phyloP scores from a whole-genome alignment of 805 yeast genomes.

The Martiniozyma abietophila region DNA sequence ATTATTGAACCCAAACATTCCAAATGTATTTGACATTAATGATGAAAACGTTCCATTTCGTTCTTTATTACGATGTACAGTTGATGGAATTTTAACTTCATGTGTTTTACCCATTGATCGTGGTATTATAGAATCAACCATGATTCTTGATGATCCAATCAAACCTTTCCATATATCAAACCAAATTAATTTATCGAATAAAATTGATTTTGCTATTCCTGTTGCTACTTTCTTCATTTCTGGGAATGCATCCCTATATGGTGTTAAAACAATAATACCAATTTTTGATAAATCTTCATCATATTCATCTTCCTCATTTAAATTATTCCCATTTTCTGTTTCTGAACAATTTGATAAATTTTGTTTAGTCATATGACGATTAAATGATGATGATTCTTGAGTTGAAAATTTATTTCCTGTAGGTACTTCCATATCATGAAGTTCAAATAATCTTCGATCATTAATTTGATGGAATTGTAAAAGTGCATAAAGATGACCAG shows the following conservation, averaged over 20 bases:
- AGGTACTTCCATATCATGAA: slow-evolving; percentile 17
- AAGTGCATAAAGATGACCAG: slow-evolving; percentile 80
- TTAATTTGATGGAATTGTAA: slow-evolving; percentile 48
- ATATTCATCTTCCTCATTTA: neutral
- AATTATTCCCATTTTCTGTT: too few species aligned
- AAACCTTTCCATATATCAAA: slow-evolving; percentile 12
- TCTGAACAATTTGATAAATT: too few species aligned
- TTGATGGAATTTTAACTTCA: too few species aligned
- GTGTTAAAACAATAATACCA: slow-evolving; percentile 42
- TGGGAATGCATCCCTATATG: slow-evolving; percentile 72
- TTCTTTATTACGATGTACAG: too few species aligned
- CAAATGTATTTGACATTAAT: too few species aligned
- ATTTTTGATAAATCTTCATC: slow-evolving; percentile 24
- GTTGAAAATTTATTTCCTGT: too few species aligned
- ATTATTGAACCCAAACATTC: too few species aligned
- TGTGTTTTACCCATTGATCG: too few species aligned
- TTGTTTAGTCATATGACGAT: too few species aligned
- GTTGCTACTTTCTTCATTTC: slow-evolving; percentile 57
- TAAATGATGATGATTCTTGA: too few species aligned
- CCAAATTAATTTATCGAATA: slow-evolving; percentile 24
- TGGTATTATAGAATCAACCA: too few species aligned
- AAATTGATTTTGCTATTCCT: slow-evolving; percentile 37
- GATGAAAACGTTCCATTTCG: slow-evolving; percentile 4
- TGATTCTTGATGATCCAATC: slow-evolving; percentile 5
- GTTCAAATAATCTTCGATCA: slow-evolving; percentile 22